A percentile compares a stretch with the other conserved stretches of the same genome.
phyloP scores from a whole-genome alignment of 305 asterid genomes.

The Withania somnifera region DNA sequence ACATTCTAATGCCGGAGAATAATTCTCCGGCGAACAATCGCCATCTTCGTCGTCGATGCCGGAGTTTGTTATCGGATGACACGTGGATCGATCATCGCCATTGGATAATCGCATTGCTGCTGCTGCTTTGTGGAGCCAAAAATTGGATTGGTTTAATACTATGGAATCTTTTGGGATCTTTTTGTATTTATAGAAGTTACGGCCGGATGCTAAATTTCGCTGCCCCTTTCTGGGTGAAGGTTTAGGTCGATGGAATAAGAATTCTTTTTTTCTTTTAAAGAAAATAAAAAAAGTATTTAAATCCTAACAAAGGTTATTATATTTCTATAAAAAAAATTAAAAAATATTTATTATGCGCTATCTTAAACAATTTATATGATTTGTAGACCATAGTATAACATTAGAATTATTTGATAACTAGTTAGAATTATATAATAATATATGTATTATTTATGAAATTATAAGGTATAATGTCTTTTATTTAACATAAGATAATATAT shows the following conservation, averaged over 20 bases:
- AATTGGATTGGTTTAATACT: background rate
- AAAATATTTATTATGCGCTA: too few species aligned
- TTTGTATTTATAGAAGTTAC: background rate
- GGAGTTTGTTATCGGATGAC: conserved; percentile 8
- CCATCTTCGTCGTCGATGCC: conserved; percentile 17
- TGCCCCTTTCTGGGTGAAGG: background rate
- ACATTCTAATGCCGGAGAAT: conserved; percentile 16
- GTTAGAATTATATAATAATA: too few species aligned
- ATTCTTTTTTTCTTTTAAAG: too few species aligned
- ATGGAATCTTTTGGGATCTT: background rate
- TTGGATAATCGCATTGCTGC: conserved; percentile 33
- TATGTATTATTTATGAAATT: too few species aligned
- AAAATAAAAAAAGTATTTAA: background rate
- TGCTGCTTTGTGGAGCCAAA: too few species aligned
- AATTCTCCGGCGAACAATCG: conserved; percentile 21
- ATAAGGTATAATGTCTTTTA: too few species aligned
- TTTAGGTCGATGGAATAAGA: background rate
- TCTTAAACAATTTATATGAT: too few species aligned
- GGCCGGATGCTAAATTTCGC: background rate
- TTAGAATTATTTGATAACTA: too few species aligned
- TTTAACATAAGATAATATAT: too few species aligned
- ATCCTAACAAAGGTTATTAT: too few species aligned
- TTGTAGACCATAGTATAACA: too few species aligned
- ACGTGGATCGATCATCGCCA: conserved; percentile 31
- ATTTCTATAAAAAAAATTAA: too few species aligned